These are phyloP conservation scores for Hypoxylon trugodes DNA, from an alignment of 495 filamentous ascomycete genomes.

Conservation along the genomic window DNA sequence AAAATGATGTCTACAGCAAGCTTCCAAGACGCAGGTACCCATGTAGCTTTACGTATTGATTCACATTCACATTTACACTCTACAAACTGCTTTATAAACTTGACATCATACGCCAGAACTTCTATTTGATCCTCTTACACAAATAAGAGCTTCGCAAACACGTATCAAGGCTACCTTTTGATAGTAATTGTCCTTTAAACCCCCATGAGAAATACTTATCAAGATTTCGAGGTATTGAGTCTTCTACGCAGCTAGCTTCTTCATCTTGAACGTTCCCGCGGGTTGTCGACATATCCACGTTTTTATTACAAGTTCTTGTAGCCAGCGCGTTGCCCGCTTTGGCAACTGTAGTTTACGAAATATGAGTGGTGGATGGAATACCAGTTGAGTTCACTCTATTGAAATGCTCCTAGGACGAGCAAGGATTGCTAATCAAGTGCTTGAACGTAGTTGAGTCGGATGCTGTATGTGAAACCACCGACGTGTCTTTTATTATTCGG, in stretches of 20 bases:
- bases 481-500: background rate
- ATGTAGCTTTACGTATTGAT: too few species aligned
- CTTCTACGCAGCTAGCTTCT: background rate
- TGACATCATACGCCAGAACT: conserved; percentile 11
- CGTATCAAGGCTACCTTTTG: background rate
- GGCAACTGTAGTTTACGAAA: conserved; percentile 40
- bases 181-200: too few species aligned
- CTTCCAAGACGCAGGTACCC: too few species aligned
- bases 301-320: background rate
- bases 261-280: background rate
- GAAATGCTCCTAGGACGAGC: background rate
- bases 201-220: too few species aligned
- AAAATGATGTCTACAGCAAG: too few species aligned
- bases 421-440: conserved; percentile 52
- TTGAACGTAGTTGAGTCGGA: conserved; percentile 83
- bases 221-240: background rate
- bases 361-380: conserved; percentile 69
- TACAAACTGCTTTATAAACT: conserved; percentile 4
- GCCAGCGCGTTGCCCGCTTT: conserved; percentile 28
- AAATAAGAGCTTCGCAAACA: background rate
- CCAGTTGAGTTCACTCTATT: conserved; percentile 51
- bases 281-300: background rate
- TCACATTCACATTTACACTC: conserved; percentile 3
- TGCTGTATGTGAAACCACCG: conserved; percentile 66
- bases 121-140: conserved; percentile 2